Percentiles rank a stretch among this genome's conserved stretches.
These are phyloP conservation scores for Funneliformis caledonium DNA, from an alignment of 371 early-diverging fungal species.

Conservation along the genomic window DNA sequence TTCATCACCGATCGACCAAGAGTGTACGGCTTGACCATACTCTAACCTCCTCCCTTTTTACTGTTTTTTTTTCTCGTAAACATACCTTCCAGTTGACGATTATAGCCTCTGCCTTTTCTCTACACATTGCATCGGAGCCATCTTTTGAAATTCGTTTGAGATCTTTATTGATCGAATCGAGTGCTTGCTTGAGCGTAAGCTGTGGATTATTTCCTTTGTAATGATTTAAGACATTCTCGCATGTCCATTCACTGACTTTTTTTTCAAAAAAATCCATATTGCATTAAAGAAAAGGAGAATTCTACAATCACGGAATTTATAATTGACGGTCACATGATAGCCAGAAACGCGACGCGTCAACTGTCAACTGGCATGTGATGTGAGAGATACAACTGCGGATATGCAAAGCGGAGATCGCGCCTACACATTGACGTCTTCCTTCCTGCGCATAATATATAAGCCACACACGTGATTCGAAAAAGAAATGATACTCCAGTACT, in stretches of 20 bases:
- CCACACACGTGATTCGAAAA: too few relatives aligned
- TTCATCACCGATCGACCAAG: slow-evolving; percentile 7
- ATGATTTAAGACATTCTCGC: not conserved
- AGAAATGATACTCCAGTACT: too few relatives aligned
- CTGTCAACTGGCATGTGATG: too few relatives aligned
- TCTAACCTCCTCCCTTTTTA: slow-evolving; percentile 13
- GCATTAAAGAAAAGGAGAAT: too few relatives aligned
- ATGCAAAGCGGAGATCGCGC: too few relatives aligned
- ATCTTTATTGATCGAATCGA: slow-evolving; percentile 9
- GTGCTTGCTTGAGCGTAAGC: too few relatives aligned
- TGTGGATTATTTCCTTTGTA: not conserved
- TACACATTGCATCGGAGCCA: slow-evolving; percentile 11
- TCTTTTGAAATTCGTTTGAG: slow-evolving; percentile 21
- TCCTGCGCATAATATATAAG: too few relatives aligned
- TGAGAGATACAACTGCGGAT: too few relatives aligned
- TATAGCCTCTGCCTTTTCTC: slow-evolving; percentile 26
- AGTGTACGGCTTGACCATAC: slow-evolving; percentile 34
- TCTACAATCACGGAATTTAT: too few relatives aligned
- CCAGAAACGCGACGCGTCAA: too few relatives aligned
- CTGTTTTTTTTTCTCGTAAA: slow-evolving; percentile 8
- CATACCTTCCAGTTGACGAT: slow-evolving; percentile 25
- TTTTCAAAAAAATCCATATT: not conserved
- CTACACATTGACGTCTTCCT: too few relatives aligned
- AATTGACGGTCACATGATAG: too few relatives aligned
- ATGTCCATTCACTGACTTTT: not conserved